phyloP scores from a whole-genome alignment of 2,329 filamentous ascomycete genomes.

The Dactylellina drechsleri region DNA sequence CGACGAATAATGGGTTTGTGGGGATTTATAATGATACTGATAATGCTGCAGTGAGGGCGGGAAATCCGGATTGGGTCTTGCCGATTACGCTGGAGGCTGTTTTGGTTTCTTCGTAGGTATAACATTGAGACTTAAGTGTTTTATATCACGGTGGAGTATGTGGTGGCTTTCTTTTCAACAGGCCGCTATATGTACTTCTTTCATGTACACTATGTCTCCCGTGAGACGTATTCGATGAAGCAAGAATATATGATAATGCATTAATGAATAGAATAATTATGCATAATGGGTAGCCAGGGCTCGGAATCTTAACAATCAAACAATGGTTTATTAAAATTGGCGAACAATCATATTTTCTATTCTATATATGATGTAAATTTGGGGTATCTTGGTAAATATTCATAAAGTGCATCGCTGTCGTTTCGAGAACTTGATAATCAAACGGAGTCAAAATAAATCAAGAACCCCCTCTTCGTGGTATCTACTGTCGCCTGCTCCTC shows the following conservation, averaged over 20 bases:
- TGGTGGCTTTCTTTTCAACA: too few species aligned
- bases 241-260: conserved; percentile 5
- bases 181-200: not conserved
- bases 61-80: not conserved
- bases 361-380: not conserved
- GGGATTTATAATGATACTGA: not conserved
- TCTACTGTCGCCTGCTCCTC: not conserved
- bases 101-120: not conserved
- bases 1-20: not conserved
- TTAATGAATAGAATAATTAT: not conserved
- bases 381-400: conserved; percentile 7
- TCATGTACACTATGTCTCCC: not conserved
- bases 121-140: not conserved
- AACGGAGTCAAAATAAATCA: conserved; percentile 46
- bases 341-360: too few species aligned
- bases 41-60: not conserved
- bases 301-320: too few species aligned
- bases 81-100: not conserved
- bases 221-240: not conserved
- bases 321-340: too few species aligned
- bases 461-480: conserved; percentile 10
- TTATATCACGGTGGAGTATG: not conserved
- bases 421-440: not conserved
- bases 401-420: too few species aligned
- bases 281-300: too few species aligned